Evolutionary conservation across 192 early-diverging fungal species (phyloP), one percentile per base, ranked within the genome.

Genomic region (Allomyces macrogynus): DNA sequence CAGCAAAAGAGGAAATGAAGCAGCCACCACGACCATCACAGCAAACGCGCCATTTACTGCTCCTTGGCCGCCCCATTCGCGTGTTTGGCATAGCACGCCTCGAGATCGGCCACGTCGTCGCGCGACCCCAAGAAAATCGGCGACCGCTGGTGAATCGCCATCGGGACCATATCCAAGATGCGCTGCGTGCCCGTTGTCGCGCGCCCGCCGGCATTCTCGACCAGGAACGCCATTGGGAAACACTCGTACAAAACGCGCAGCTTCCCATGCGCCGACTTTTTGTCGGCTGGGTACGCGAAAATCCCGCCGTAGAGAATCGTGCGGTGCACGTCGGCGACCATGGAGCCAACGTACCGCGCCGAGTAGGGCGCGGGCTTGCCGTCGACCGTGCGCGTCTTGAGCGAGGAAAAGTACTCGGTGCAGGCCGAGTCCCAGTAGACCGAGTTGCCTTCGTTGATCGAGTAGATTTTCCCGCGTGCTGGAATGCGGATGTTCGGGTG

Each of bases 321-420:
- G 64, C 93, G 86, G 78, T 97, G 93, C 25, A 98, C 88, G 78
- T 98, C 95, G 57, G 93, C 91, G 14, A 98, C 95, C 95, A 98
- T 98, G 62, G 89, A 91, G 14, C 95, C 95, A 27, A 97, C 90
- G 76, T 97, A 97, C 71, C 94, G 87, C 27, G 92, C 90, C 25
- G 85, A 86, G 78, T 97, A 97, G 67, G 81, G 70, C 24, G 82
- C 83, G 44, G 78, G 72, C 57, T 72, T 42, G 16, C 49, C 49
- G 49, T 57, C 49, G 4, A 20, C 20, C 16, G 4, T 5, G 4
- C 89, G 89, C 77, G 84, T 89, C 79, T 98, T 98, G 75, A 98
- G 69, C 8, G 83, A 75, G 69, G 92, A 79, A 67, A 98, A 83
- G 77, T 98, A 98, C 49, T 85, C 86, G 63, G 83, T 86, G 70